These are phyloP conservation scores for Trichoderma cornu-damae DNA, from an alignment of 2,329 filamentous ascomycete species.

Conservation along the genomic window DNA sequence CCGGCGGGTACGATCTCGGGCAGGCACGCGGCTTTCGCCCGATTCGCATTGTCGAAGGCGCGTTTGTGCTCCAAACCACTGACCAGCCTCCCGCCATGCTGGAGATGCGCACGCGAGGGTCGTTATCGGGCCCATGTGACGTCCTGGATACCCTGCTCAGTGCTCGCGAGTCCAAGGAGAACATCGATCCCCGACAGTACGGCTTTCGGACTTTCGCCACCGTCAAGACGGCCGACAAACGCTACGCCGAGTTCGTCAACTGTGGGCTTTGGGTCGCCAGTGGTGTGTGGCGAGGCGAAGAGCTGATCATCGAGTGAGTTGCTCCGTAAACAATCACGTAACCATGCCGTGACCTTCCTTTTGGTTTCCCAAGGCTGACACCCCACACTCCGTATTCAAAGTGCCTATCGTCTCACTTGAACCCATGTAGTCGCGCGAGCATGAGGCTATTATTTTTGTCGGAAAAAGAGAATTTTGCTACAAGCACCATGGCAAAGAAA, in stretches of 20 bases:
- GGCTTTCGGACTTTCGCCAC: conserved; percentile 46
- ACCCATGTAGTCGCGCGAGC: background rate
- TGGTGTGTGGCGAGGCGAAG: conserved; percentile 42
- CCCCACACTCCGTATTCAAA: too few species aligned
- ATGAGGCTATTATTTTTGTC: background rate
- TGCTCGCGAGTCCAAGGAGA: conserved; percentile 32
- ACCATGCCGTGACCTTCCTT: background rate
- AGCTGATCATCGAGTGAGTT: conserved; percentile 46
- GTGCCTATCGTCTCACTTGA: conserved; percentile 22
- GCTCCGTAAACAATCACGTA: conserved; percentile 17
- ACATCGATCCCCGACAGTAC: conserved; percentile 41
- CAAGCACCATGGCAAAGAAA: background rate
- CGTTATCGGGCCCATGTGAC: conserved; percentile 43
- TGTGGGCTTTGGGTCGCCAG: conserved; percentile 48
- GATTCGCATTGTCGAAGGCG: conserved; percentile 44
- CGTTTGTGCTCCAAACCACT: conserved; percentile 45
- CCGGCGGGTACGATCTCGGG: conserved; percentile 40
- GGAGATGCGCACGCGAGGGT: conserved; percentile 45
- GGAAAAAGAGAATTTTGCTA: background rate
- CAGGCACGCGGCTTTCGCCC: conserved; percentile 39
- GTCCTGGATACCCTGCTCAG: conserved; percentile 38
- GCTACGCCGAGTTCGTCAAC: conserved; percentile 46
- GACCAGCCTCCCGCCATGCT: conserved; percentile 44
- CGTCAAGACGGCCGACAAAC: conserved; percentile 46
- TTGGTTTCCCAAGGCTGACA: background rate